A percentile compares a stretch with the other conserved stretches of the same genome.
Evolutionary conservation across 163 green algal species (phyloP).

Genomic region (Volvox carteri): DNA sequence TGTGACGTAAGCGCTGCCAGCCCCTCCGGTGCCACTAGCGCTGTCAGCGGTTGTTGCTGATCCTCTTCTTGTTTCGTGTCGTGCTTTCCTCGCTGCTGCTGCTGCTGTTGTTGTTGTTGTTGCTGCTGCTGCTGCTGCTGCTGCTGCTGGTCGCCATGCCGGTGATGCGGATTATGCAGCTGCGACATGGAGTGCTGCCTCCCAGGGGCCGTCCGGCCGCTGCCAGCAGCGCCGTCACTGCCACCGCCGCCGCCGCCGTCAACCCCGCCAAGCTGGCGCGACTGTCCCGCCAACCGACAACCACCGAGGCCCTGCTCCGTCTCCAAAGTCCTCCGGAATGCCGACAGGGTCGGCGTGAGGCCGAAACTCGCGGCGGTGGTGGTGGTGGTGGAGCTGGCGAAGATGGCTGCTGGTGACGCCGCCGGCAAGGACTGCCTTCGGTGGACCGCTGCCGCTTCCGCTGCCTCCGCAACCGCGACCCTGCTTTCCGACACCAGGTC

Average conservation of each 20-base stretch:
- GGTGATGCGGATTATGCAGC: neutral
- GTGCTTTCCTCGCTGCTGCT: no score
- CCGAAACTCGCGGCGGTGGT: neutral
- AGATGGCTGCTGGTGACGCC: neutral
- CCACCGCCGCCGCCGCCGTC: neutral
- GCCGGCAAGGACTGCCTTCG: no score
- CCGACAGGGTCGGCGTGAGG: no score
- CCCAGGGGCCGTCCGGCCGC: neutral
- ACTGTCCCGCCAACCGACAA: neutral
- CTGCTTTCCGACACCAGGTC: no score
- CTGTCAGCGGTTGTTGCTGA: neutral
- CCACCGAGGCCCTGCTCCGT: neutral
- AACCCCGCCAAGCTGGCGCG: neutral
- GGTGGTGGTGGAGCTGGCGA: neutral
- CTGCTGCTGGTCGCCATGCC: no score
- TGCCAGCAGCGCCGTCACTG: neutral
- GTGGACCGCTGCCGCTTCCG: no score
- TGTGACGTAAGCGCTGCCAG: neutral
- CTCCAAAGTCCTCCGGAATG: no score
- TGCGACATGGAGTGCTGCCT: constrained; percentile 6
- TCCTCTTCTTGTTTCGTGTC: neutral
- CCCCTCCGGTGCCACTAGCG: neutral
- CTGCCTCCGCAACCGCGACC: no score
- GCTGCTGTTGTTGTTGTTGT: no score
- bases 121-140: no score